Evolutionary conservation across 352 stramenopile species (phyloP), one percentile per base, ranked within the genome.

Genomic region (Phytophthora multivora): DNA sequence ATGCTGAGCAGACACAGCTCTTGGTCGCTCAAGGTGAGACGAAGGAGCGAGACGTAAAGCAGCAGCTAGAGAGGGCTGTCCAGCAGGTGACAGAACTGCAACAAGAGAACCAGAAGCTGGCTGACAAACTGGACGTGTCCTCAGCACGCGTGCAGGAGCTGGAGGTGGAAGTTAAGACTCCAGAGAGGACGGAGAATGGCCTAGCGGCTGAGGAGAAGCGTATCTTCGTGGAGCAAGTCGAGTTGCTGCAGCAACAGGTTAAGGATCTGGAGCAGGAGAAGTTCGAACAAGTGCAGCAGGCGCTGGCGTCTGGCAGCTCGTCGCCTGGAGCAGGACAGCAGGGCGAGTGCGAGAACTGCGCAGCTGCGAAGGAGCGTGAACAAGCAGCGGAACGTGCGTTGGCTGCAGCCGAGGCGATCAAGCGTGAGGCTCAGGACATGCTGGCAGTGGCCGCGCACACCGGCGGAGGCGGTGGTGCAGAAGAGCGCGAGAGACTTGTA

Each of bases 401-500:
- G 18, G 76, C 71, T 30, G 46, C 77, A 30, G 79, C 79, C 0
- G 64, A 90, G 59, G 47, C 70, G 12, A 69, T 90, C 47, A 88
- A 89, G 64, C 73, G 69, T 7, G 83, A 92, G 43, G 77, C 79
- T 6, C 69, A 89, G 51, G 61, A 71, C 16, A 74, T 90, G 67
- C 51, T 90, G 4, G 53, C 56, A 13, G 59, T 59, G 23, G 72
- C 60, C 31, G 40, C 41, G n/a, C 57, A 65, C 30, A 63, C 49
- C 47, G 66, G 28, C 25, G 62, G 52, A 23, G 51, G 26, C 33
- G 62, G 52, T 19, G 51, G 26, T 25, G 33, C 45, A 0, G 54
- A 69, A 6, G 60, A 81, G 21, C 74, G 78, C 11, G 71, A 84
- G 39, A 57, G 52, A 38, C 50, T 89, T 9, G 66, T 83, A 39